Evolutionary conservation across 2,329 filamentous ascomycete species (phyloP).

Genomic region (Hortaea werneckii): DNA sequence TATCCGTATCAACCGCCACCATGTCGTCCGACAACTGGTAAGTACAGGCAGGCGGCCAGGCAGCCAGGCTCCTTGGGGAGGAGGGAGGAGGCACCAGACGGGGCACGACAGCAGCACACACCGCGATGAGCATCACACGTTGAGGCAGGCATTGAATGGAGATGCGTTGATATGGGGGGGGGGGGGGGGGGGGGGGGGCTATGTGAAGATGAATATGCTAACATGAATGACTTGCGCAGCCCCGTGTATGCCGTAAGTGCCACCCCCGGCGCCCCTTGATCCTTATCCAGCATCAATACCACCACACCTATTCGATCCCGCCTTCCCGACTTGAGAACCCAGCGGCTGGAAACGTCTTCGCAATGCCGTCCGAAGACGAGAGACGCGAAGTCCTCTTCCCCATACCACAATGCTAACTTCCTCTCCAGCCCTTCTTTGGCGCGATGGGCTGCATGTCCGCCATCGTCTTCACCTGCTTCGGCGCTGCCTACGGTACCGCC

Average conservation of each 20-base stretch:
- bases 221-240: conserved; percentile 42
- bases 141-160: no score
- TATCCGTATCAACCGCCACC: conserved; percentile 30
- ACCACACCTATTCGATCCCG: no score
- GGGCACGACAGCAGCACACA: no score
- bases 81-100: no score
- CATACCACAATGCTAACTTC: neutral
- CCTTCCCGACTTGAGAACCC: no score
- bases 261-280: conserved; percentile 3
- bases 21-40: conserved; percentile 78
- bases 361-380: no score
- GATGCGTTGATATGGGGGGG: no score
- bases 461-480: conserved; percentile 93
- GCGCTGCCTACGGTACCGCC: conserved; percentile 95
- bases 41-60: conserved; percentile 9
- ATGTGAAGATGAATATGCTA: conserved; percentile 7
- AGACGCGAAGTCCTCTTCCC: no score
- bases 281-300: no score
- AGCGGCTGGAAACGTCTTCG: no score
- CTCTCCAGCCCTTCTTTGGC: conserved; percentile 76
- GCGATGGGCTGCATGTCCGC: conserved; percentile 92
- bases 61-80: neutral
- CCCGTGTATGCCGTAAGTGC: conserved; percentile 97
- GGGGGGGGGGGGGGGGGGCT: no score
- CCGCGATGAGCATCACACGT: no score